A percentile compares a stretch with the other conserved stretches of the same genome.
Conservation (phyloP, 805 yeast genomes). For the Candida ovalis region DNA sequence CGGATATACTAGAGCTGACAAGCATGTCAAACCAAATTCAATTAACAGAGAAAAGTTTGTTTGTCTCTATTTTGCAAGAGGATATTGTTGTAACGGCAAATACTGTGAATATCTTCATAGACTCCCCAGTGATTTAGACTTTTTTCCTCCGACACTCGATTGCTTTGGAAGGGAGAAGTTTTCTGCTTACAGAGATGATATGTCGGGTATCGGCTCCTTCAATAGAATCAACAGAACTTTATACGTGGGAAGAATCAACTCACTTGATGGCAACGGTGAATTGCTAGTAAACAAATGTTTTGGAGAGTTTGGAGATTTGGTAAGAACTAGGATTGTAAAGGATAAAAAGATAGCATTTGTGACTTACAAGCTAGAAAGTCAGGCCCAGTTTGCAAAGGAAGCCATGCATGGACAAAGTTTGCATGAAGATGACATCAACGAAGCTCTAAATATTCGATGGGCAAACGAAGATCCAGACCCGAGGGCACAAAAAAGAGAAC, state of each 20-base stretch:
- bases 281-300: conserved; percentile 48
- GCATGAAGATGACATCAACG: conserved; percentile 45
- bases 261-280: conserved; percentile 35
- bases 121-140: conserved; percentile 60
- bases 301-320: conserved; percentile 73
- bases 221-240: conserved; percentile 65
- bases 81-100: conserved; percentile 77
- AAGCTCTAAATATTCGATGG: conserved; percentile 74
- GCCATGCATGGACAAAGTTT: conserved; percentile 86
- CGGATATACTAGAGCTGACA: conserved; percentile 72
- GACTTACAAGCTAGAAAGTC: conserved; percentile 59
- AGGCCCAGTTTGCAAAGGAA: conserved; percentile 93
- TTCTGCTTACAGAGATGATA: conserved; percentile 80
- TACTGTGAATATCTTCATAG: conserved; percentile 78
- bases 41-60: conserved; percentile 40
- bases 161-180: conserved; percentile 92
- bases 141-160: conserved; percentile 61
- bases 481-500: conserved; percentile 46
- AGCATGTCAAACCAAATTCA: conserved; percentile 29
- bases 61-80: conserved; percentile 85
- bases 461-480: conserved; percentile 89
- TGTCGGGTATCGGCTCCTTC: conserved; percentile 91
- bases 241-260: conserved; percentile 61
- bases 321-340: conserved; percentile 56
- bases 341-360: conserved; percentile 75